Percentiles rank a stretch among this genome's conserved stretches.
phyloP scores from a whole-genome alignment of 345 rosid genomes.

The Dipteronia sinensis region DNA sequence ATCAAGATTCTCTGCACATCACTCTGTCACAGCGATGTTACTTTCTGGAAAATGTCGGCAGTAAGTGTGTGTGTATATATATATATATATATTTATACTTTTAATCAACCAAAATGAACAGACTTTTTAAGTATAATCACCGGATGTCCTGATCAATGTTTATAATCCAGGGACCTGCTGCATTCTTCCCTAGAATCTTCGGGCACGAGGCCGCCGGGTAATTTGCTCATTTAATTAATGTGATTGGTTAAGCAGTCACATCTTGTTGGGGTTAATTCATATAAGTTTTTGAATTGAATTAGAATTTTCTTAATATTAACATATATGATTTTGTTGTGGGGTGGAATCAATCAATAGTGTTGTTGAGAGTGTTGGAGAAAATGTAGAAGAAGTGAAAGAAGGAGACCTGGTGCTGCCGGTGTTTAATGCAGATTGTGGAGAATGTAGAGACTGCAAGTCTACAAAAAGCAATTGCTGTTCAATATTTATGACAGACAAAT shows the following conservation, averaged over 20 bases:
- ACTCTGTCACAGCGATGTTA: constrained; percentile 62
- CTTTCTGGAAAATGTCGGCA: constrained; percentile 44
- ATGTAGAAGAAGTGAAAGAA: constrained; percentile 52
- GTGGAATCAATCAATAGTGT: constrained; percentile 32
- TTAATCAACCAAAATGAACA: neutral
- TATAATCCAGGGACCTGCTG: constrained; percentile 42
- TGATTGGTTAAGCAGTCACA: too few relatives aligned
- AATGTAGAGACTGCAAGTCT: constrained; percentile 59
- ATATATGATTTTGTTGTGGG: neutral
- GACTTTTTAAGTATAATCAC: neutral
- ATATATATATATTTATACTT: too few relatives aligned
- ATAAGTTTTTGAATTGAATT: too few relatives aligned
- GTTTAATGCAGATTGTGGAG: constrained; percentile 53
- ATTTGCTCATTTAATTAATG: too few relatives aligned
- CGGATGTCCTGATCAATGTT: neutral
- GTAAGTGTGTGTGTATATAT: constrained; percentile 42
- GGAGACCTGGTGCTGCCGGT: constrained; percentile 68
- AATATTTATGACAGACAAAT: neutral
- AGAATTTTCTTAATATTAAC: neutral
- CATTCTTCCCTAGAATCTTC: constrained; percentile 56
- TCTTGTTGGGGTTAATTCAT: too few relatives aligned
- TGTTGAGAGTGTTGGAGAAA: constrained; percentile 76
- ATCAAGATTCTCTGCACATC: constrained; percentile 74
- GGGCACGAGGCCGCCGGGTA: constrained; percentile 88
- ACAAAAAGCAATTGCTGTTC: constrained; percentile 54